Base-by-base conservation (phyloP, 768 basidiomycete genomes). In the Clavaria fumosa region DNA sequence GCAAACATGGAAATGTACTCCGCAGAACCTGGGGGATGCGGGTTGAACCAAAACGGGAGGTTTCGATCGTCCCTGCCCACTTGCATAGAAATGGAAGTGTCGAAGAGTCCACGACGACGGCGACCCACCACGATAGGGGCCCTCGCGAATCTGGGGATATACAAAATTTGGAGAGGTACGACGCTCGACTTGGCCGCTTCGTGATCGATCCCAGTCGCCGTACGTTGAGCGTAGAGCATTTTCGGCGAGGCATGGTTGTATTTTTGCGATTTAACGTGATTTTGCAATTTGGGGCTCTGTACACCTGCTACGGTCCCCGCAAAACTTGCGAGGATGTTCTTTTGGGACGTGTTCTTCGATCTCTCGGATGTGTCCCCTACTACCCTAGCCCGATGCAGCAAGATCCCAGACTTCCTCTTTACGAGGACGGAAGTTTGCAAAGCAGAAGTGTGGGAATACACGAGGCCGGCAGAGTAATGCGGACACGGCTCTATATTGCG, bases 381-480 rank as follows among this genome's bases (percentile, higher is more conserved):
- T 12, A n/a, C 17, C 27, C 9, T 19, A 18, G 18, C 30, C 12
- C 34, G 48, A 20, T 69, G 59, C 24, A 74, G 61, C 44, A 77
- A 42, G 40, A 81, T 65, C 35, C 78, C 84, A 5, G 72, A 70
- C 45, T 70, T 63, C 12, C 71, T 57, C 42, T 59, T 62, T 5
- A 63, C 62, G 50, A 59, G 63, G 51, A 75, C 58, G 36, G 58
- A 56, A 0, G 66, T 62, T 37, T 82, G 76, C 34, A 85, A 55
- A 4, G 43, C 37, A 4, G 77, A 62, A 23, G 67, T 62, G 27
- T 61, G 58, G 2, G 70, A 53, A 53, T 86, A 88, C 31, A 60
- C 57, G 28, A 85, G 62, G 3, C 70, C 84, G 26, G 64, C 81
- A 24, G 56, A 62, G 19, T 57, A 63, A 45, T 86, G 84, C 0